Base-by-base conservation (phyloP, 768 basidiomycete species). In the Suillus decipiens region DNA sequence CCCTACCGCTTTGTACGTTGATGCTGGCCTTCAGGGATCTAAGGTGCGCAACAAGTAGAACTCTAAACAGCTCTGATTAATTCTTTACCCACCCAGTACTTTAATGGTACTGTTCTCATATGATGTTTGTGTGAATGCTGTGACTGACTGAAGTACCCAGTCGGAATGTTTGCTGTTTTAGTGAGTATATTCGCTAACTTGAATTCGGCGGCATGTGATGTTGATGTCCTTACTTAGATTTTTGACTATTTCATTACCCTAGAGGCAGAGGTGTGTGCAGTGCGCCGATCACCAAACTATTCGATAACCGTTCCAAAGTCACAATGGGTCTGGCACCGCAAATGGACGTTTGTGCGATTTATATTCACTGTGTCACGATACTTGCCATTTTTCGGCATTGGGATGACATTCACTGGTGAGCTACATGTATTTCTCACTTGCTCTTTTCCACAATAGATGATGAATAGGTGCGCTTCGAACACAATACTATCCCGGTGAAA, bases 401-500 rank as follows among this genome's bases (percentile, higher is more conserved):
- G 47, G 6, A 48, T 48, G 47, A 48, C 47, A 14, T 48, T 48
- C 14, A 24, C 5, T 2, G 47, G 47, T 48, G 47, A 48, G 47
- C 47, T 24, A 48, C 47, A 48, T 6, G 12, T 24, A 22, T 48
- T 45, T 48, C 45, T 48, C 7, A 48, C 14, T 48, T 14, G 47
- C 22, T 12, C 22, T 12, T 22, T 22, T 7, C 22, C 12, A 24
- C 7, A 48, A 48, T 24, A 14, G 6, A 6, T 28, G 12, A 28
- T 28, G 28, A 28, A 28, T n/a, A 48, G 47, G 22, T 48, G 47
- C 47, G 5, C 47, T 48, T 48, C 47, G 47, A 48, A 48, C 47
- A 15, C 47, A 48, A 24, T 48, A 56, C 36, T 56, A 56, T 56
- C 54, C 54, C 37, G 54, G 54, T 24, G 54, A 56, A 56, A 56